Conservation (phyloP, 225 moss, liverwort and hornwort species). For the Ulota crispa region DNA sequence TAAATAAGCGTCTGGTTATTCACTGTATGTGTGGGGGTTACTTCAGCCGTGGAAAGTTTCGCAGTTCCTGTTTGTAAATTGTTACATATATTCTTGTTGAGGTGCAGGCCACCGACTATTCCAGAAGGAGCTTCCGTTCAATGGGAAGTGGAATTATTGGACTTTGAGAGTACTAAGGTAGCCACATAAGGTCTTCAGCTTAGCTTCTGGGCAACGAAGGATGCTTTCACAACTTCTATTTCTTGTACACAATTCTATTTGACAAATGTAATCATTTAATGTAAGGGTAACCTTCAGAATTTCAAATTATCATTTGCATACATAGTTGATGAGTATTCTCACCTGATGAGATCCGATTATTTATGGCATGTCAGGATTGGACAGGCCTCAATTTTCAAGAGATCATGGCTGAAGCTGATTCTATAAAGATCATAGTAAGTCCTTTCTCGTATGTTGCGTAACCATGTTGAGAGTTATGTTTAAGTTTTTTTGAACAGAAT, state of each 20-base stretch:
- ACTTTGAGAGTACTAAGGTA: conserved; percentile 83
- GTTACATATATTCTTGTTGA: conserved; percentile 21
- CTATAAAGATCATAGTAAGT: conserved; percentile 72
- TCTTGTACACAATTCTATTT: neutral
- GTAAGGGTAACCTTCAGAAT: neutral
- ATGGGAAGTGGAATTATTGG: conserved; percentile 93
- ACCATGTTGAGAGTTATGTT: neutral
- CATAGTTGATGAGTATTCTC: conserved; percentile 2
- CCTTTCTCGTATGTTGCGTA: conserved; percentile 11
- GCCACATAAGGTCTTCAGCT: neutral
- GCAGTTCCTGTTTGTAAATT: neutral
- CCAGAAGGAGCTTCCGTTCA: conserved; percentile 84
- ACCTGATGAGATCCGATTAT: conserved; percentile 12
- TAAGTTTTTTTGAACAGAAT: neutral
- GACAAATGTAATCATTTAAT: neutral
- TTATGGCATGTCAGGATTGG: conserved; percentile 73
- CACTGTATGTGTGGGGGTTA: neutral
- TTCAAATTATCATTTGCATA: neutral
- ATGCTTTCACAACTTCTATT: conserved; percentile 6
- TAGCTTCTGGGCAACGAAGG: neutral
- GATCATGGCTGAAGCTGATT: conserved; percentile 90
- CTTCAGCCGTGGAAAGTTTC: neutral
- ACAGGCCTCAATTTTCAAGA: conserved; percentile 85
- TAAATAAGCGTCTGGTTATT: neutral
- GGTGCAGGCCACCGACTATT: conserved; percentile 70